These are phyloP conservation scores for Aspergillus panamensis DNA, from an alignment of 495 filamentous ascomycete genomes.

Conservation along the genomic window DNA sequence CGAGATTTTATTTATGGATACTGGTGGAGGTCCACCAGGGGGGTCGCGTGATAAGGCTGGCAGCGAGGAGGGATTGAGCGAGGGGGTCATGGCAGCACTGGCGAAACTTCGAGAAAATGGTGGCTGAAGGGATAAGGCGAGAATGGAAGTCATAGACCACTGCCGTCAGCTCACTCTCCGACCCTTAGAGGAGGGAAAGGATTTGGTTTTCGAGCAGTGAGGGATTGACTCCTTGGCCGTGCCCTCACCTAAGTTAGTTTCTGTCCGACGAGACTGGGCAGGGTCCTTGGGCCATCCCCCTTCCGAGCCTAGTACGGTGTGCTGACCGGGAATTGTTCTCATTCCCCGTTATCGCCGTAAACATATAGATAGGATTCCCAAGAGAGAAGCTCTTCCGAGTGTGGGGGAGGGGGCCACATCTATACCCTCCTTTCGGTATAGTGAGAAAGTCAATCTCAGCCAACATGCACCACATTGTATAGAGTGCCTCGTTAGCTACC, in stretches of 20 bases:
- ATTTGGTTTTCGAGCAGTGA: too few relatives aligned
- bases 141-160: too few relatives aligned
- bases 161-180: too few relatives aligned
- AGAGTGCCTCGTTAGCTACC: not conserved
- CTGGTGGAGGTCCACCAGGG: conserved; percentile 13
- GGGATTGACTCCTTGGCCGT: too few relatives aligned
- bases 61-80: conserved; percentile 40
- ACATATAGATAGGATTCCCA: not conserved
- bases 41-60: not conserved
- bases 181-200: too few relatives aligned
- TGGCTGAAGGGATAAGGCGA: conserved; percentile 4
- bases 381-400: too few relatives aligned
- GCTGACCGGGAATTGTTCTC: too few relatives aligned
- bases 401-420: too few relatives aligned
- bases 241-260: too few relatives aligned
- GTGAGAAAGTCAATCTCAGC: conserved; percentile 2
- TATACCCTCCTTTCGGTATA: conserved; percentile 4
- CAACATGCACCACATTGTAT: not conserved
- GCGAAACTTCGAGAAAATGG: conserved; percentile 47
- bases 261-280: too few relatives aligned
- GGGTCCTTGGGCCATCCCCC: too few relatives aligned
- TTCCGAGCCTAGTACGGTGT: too few relatives aligned
- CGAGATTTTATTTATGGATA: conserved; percentile 20
- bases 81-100: conserved; percentile 56
- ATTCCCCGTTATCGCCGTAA: not conserved